Conservation (phyloP, 495 filamentous ascomycete species). For the Rhypophila decipiens region DNA sequence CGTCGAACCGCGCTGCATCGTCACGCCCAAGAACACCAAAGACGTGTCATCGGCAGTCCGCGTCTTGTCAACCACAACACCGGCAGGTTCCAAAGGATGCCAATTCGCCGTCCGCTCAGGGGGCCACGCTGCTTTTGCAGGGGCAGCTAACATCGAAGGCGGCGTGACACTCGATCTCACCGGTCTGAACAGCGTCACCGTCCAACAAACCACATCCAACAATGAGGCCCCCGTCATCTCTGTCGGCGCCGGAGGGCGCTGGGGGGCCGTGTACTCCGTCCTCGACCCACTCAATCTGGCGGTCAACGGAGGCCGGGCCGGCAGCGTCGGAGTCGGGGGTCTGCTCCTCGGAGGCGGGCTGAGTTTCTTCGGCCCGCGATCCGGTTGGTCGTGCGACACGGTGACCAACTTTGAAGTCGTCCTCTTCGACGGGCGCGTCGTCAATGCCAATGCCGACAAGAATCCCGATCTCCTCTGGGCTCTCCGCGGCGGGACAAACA, state of each 20-base stretch:
- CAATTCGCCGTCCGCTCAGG: background rate
- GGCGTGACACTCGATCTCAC: constrained; percentile 43
- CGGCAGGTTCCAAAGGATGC: no score
- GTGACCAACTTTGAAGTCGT: constrained; percentile 50
- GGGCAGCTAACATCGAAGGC: constrained; percentile 23
- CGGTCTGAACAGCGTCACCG: constrained; percentile 13
- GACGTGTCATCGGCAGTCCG: no score
- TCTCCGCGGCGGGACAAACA: constrained; percentile 48
- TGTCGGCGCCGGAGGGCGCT: constrained; percentile 26
- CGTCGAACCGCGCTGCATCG: no score
- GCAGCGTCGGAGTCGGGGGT: constrained; percentile 34
- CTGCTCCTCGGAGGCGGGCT: constrained; percentile 42
- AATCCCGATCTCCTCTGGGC: constrained; percentile 47
- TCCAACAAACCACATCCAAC: no score
- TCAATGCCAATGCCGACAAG: constrained; percentile 31
- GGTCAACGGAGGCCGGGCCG: constrained; percentile 31
- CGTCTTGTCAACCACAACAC: no score
- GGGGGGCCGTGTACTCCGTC: constrained; percentile 27
- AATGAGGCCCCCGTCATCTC: constrained; percentile 10
- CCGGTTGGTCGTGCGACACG: constrained; percentile 48
- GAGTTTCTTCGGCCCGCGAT: constrained; percentile 35
- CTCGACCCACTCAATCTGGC: constrained; percentile 28
- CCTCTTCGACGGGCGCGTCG: constrained; percentile 47
- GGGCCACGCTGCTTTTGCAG: background rate
- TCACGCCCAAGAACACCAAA: no score